A percentile compares a stretch with the other conserved stretches of the same genome.
Conservation (phyloP, 2,329 filamentous ascomycete genomes). For the Hymenoscyphus infarciens region DNA sequence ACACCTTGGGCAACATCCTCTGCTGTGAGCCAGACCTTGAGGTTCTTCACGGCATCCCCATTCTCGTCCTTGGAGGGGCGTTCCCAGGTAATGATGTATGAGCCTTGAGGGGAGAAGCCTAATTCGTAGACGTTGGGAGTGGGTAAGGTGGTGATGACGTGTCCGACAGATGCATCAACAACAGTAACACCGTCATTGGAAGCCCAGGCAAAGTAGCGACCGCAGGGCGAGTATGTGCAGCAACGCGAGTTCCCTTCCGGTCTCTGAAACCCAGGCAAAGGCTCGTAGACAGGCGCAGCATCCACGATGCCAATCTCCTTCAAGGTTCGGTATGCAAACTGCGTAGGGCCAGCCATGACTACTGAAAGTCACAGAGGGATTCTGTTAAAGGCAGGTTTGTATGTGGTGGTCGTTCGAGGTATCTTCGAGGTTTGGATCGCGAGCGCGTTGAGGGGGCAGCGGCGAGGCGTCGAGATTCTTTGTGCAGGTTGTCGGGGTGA, state of each 20-base stretch:
- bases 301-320: conserved; percentile 95
- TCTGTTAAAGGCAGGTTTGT: conserved; percentile 25
- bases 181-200: conserved; percentile 82
- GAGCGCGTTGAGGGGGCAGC: conserved; percentile 17
- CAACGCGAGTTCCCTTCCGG: conserved; percentile 94
- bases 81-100: conserved; percentile 96
- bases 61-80: conserved; percentile 87
- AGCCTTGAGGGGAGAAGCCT: conserved; percentile 87
- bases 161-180: conserved; percentile 74
- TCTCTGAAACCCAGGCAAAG: conserved; percentile 77
- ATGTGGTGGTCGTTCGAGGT: conserved; percentile 22
- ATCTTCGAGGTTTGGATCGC: neutral
- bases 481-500: conserved; percentile 14
- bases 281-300: conserved; percentile 82
- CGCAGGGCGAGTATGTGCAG: conserved; percentile 92
- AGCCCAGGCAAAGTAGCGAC: conserved; percentile 94
- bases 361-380: conserved; percentile 69
- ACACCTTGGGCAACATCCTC: conserved; percentile 60
- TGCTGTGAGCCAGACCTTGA: conserved; percentile 91
- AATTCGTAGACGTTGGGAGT: conserved; percentile 88
- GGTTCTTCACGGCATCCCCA: conserved; percentile 90
- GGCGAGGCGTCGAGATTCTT: conserved; percentile 18
- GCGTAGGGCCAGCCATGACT: conserved; percentile 90
- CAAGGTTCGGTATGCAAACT: conserved; percentile 95
- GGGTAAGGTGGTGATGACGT: conserved; percentile 69